Conservation (phyloP, 108 stramenopile species). For the Schizochytrium sp. region DNA sequence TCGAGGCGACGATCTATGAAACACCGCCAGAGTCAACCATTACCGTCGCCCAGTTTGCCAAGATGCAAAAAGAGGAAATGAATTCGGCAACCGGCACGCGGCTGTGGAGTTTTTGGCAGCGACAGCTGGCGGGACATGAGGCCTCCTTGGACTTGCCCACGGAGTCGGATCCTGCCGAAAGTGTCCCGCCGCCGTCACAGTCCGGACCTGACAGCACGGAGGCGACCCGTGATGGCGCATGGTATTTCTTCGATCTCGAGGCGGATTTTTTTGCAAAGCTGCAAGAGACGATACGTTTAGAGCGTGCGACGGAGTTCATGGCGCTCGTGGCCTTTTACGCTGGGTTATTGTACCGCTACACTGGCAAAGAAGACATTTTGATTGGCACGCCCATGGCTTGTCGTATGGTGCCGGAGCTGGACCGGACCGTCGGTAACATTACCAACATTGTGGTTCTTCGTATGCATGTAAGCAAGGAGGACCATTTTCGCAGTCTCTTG, state of each 20-base stretch:
- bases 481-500: background rate
- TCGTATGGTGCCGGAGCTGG: background rate
- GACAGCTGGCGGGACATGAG: background rate
- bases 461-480: constrained; percentile 11
- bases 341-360: background rate
- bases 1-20: too few relatives aligned
- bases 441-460: constrained; percentile 11
- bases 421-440: background rate
- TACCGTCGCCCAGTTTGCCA: background rate
- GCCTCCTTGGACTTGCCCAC: background rate
- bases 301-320: background rate
- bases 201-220: background rate
- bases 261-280: background rate
- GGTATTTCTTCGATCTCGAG: background rate
- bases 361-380: background rate
- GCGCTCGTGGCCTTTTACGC: background rate
- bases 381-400: constrained; percentile 15
- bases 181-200: background rate
- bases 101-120: background rate
- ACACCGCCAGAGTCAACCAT: background rate
- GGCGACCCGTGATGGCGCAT: background rate
- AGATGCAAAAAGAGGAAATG: constrained; percentile 9
- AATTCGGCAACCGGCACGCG: background rate
- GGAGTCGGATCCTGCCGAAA: background rate
- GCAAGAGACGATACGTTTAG: background rate